phyloP scores from a whole-genome alignment of 1,139 yeast species.

The Sugiyamaella sp. region DNA sequence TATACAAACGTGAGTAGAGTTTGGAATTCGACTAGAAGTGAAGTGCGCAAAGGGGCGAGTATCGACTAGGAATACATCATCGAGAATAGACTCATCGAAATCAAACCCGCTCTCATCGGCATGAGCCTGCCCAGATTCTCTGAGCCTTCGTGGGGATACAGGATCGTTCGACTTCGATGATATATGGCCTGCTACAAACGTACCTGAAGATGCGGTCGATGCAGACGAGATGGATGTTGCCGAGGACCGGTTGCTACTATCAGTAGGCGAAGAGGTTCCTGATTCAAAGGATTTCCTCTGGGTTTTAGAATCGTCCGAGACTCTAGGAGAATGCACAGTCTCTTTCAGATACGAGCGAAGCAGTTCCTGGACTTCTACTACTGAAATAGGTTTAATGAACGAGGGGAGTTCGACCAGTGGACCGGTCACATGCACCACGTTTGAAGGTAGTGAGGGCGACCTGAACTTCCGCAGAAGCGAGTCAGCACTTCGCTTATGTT shows the following conservation, averaged over 20 bases:
- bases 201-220: background rate
- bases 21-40: conserved; percentile 52
- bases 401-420: conserved; percentile 18
- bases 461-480: conserved; percentile 10
- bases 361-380: conserved; percentile 2
- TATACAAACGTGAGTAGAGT: conserved; percentile 68
- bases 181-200: background rate
- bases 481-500: conserved; percentile 17
- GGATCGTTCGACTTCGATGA: background rate
- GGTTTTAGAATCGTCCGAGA: background rate
- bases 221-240: background rate
- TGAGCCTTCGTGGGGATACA: background rate
- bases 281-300: conserved; percentile 2
- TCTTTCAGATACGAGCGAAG: background rate
- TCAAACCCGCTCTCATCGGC: background rate
- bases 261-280: background rate
- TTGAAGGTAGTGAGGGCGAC: conserved; percentile 18
- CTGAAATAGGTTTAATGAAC: conserved; percentile 2
- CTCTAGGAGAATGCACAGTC: background rate
- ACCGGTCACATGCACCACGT: conserved; percentile 2
- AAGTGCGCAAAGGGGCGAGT: conserved; percentile 71
- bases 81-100: conserved; percentile 1
- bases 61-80: conserved; percentile 51
- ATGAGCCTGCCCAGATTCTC: background rate
- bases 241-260: background rate